Base-by-base conservation (phyloP, 371 early-diverging fungal genomes). In the Nematocida ausubeli region DNA sequence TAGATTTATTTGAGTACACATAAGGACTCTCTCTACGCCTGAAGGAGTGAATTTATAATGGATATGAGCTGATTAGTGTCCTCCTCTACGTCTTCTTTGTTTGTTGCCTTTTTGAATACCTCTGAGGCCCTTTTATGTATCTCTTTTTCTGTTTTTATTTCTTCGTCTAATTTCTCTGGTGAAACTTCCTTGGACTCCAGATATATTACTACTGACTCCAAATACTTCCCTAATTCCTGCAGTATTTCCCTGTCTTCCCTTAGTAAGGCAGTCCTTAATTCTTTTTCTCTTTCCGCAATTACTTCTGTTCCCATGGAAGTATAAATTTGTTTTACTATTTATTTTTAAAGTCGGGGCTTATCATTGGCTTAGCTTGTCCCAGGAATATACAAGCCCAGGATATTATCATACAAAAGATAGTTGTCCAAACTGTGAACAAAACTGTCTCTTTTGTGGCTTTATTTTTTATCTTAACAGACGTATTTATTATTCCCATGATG, bases 361-460 rank as follows among this genome's bases (percentile, higher is more conserved):
- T 34, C 55, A 75, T 75, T 6, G 78, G 78, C 26, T 19, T 19
- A 14, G 52, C 65, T 39, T 75, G 78, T 24, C 78, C 67, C 24
- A 75, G 44, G 66, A 54, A 75, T 4, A 75, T 40, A 34, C 78
- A 75, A 28, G 66, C 67, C 78, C 78, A 75, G 9, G 78, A 60
- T 4, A 75, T 50, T 12, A 75, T 32, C 3, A 60, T 12, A 32
- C 78, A 75, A 5, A 24, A 49, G 5, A 42, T 24, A 16, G 78
- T 22, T 16, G 57, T 39, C 24, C 65, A 75, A 5, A 66, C 47
- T 0, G 78, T 26, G 28, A 40, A 51, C 67, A 52, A 22, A 19
- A 52, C 37, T 5, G 54, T 37, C 47, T 75, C 50, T 54, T 55
- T 67, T 16, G 80, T 40, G 4, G 28, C 42, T 37, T 40, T 16